Base-by-base conservation (phyloP, 2,329 filamentous ascomycete genomes). In the Cyclaneusma minus region DNA sequence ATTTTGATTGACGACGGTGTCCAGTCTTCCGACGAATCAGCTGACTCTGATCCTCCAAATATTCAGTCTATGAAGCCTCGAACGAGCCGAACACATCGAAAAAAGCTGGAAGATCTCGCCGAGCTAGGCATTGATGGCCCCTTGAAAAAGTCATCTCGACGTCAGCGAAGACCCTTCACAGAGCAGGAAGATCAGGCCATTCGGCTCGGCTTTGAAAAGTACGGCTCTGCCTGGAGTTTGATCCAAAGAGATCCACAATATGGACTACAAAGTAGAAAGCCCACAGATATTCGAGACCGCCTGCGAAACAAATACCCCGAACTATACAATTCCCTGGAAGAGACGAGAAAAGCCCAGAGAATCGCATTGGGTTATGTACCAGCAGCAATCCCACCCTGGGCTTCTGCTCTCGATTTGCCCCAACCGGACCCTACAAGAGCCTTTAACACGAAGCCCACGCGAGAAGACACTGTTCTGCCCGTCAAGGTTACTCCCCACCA, bases 161-260 rank as follows among this genome's bases (percentile, higher is more conserved):
- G 71, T 13, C 65, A 69, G 41, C 55, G 70, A 24, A 56, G 64
- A 3, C 62, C 66, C 1, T 77, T 75, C 35, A 68, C 68, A 0
- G 64, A 68, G 15, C 58, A 69, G 35, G 71, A 77, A 31, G 71
- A 77, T 38, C 52, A 52, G 16, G 64, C 71, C 35, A 76, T 76
- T 22, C 51, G 74, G 1, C 54, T 65, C 31, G 71, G 71, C 0
- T 61, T 73, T 19, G 52, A 67, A 20, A 42, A 57, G 4, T 72
- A 74, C 40, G 70, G 70, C 1, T 26, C 69, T 6, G 61, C 67
- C 6, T 76, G 71, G 70, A 72, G 68, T 27, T 68, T 64, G 43
- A 76, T 76, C 12, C 68, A 72, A 41, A 58, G 68, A 18, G 68
- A 76, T 32, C 47, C 60, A 9, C 54, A 54, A 15, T 72, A 68